Evolutionary conservation across 23 red algal species (phyloP).

Genomic region (Gracilaria caudata): DNA sequence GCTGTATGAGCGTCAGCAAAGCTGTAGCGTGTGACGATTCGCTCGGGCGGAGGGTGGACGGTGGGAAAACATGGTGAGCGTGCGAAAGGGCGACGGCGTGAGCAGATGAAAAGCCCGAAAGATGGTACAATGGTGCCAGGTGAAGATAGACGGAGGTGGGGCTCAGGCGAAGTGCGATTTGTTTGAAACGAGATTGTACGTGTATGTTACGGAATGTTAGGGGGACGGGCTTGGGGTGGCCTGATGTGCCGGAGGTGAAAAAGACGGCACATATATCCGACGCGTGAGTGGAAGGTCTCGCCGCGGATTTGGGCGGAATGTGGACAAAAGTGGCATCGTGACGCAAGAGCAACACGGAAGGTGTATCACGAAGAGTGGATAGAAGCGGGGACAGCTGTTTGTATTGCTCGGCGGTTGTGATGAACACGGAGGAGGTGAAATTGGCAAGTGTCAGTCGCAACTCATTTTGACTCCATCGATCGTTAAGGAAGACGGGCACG

Average conservation of each 20-base stretch:
- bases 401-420: neutral
- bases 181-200: slow-evolving; percentile 59
- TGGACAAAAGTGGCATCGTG: neutral
- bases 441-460: neutral
- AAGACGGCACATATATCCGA: slow-evolving; percentile 49
- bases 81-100: slow-evolving; percentile 44
- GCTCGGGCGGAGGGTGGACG: slow-evolving; percentile 8
- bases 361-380: neutral
- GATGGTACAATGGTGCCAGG: slow-evolving; percentile 70
- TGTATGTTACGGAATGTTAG: slow-evolving; percentile 28
- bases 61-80: slow-evolving; percentile 34
- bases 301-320: neutral
- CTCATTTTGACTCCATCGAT: slow-evolving; percentile 46
- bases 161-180: slow-evolving; percentile 15
- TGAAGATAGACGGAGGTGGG: slow-evolving; percentile 59
- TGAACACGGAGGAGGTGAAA: neutral
- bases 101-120: slow-evolving; percentile 60
- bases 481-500: slow-evolving; percentile 54
- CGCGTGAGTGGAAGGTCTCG: neutral
- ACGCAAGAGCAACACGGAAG: neutral
- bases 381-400: slow-evolving; percentile 8
- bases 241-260: slow-evolving; percentile 78
- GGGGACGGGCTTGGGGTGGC: slow-evolving; percentile 50
- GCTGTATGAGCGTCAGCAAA: slow-evolving; percentile 11
- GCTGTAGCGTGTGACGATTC: neutral